Evolutionary conservation across 805 yeast genomes (phyloP).

Genomic region (Wickerhamiella siamensis): DNA sequence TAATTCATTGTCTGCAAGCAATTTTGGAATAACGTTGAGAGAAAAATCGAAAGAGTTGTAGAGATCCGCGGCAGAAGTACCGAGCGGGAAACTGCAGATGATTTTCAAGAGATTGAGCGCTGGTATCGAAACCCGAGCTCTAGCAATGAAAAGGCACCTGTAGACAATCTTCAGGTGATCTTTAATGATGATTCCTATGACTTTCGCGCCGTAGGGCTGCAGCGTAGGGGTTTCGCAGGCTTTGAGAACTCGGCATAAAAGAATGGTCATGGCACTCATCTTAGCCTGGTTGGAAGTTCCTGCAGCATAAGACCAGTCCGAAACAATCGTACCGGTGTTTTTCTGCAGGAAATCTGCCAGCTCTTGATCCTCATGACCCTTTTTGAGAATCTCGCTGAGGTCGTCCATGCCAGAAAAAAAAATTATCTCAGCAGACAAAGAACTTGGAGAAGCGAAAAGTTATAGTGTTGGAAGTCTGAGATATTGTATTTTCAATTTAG

Average conservation of each 20-base stretch:
- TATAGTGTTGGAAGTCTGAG: too few species aligned
- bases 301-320: conserved; percentile 19
- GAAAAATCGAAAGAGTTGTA: conserved; percentile 55
- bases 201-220: conserved; percentile 9
- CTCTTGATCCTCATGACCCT: neutral
- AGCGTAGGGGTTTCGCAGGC: conserved; percentile 3
- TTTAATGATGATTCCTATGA: conserved; percentile 40
- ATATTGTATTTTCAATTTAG: too few species aligned
- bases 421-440: neutral
- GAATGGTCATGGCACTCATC: conserved; percentile 13
- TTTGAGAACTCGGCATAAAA: conserved; percentile 10
- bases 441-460: too few species aligned
- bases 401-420: conserved; percentile 7
- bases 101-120: conserved; percentile 41
- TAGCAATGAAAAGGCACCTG: conserved; percentile 45
- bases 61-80: conserved; percentile 41
- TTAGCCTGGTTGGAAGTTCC: conserved; percentile 15
- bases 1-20: conserved; percentile 41
- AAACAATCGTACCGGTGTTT: conserved; percentile 7
- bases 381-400: conserved; percentile 8
- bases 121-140: conserved; percentile 48
- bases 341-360: conserved; percentile 4
- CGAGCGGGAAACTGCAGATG: conserved; percentile 36
- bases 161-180: conserved; percentile 50
- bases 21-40: conserved; percentile 44